Conservation (phyloP, 257 asterid genomes). For the Coffea canephora region DNA sequence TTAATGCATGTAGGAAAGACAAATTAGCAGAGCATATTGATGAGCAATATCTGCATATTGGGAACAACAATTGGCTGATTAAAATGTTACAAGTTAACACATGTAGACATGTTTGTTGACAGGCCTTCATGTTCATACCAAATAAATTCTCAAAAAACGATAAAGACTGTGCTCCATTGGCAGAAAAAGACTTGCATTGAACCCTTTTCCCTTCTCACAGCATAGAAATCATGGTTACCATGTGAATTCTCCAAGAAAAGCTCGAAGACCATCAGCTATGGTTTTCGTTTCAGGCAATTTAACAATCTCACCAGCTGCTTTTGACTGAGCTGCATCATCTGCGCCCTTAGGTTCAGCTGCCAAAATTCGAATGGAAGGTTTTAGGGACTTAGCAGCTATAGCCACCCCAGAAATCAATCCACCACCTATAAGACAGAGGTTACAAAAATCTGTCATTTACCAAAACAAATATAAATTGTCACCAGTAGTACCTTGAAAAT, state of each 20-base stretch:
- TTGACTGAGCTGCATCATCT: conserved; percentile 81
- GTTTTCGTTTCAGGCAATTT: conserved; percentile 71
- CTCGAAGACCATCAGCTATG: conserved; percentile 92
- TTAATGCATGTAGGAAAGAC: neutral
- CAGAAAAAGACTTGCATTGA: neutral
- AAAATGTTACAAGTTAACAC: neutral
- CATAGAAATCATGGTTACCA: conserved; percentile 45
- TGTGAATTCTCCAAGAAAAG: conserved; percentile 79
- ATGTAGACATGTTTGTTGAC: neutral
- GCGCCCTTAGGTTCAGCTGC: conserved; percentile 98
- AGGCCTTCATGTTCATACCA: too few species aligned
- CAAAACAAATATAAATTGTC: conserved; percentile 8
- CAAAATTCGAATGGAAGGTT: conserved; percentile 62
- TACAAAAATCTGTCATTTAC: neutral
- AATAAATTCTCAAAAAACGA: neutral
- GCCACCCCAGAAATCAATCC: conserved; percentile 95
- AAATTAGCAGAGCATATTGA: neutral
- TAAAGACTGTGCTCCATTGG: neutral
- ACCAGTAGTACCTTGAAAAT: conserved; percentile 7
- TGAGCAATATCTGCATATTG: neutral
- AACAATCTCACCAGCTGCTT: conserved; percentile 58
- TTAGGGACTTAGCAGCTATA: conserved; percentile 80
- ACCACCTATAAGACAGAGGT: conserved; percentile 53
- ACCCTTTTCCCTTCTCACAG: neutral
- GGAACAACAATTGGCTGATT: neutral